Conservation (phyloP, 169 alveolate genomes). For the Condylostoma magnum region DNA sequence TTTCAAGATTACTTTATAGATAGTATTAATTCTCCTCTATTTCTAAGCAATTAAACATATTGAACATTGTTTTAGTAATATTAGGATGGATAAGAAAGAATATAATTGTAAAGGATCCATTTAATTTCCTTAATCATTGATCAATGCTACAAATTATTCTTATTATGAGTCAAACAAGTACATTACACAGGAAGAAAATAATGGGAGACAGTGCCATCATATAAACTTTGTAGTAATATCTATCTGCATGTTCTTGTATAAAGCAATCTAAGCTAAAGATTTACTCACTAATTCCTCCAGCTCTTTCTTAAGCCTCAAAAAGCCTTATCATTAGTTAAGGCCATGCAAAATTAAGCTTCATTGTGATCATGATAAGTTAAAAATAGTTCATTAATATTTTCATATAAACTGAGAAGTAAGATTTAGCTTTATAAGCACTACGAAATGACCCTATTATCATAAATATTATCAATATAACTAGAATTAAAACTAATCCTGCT, state of each 20-base stretch:
- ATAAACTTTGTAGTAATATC: too few relatives aligned
- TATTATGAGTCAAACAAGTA: too few relatives aligned
- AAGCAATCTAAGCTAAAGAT: constrained; percentile 16
- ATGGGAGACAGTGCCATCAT: too few relatives aligned
- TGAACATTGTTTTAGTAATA: constrained; percentile 31
- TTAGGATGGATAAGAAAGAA: constrained; percentile 51
- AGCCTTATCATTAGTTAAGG: constrained; percentile 30
- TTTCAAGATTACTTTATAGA: constrained; percentile 28
- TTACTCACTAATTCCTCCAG: background rate
- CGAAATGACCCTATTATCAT: constrained; percentile 9
- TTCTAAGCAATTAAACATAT: background rate
- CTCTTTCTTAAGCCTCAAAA: background rate
- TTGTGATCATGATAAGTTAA: constrained; percentile 36
- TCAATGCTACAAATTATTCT: too few relatives aligned
- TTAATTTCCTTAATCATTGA: background rate
- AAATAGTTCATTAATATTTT: constrained; percentile 35
- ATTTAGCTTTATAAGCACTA: constrained; percentile 5
- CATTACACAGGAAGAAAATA: too few relatives aligned
- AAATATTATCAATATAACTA: constrained; percentile 15
- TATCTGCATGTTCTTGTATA: too few relatives aligned
- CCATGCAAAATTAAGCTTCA: constrained; percentile 46
- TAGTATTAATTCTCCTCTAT: background rate
- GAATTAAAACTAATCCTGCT: background rate
- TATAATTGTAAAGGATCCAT: constrained; percentile 36
- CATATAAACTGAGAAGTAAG: constrained; percentile 8